Percentiles rank a stretch among this genome's conserved stretches.
These are phyloP conservation scores for Pharus latifolius DNA, from an alignment of 176 grass and related monocot species.

Conservation along the genomic window DNA sequence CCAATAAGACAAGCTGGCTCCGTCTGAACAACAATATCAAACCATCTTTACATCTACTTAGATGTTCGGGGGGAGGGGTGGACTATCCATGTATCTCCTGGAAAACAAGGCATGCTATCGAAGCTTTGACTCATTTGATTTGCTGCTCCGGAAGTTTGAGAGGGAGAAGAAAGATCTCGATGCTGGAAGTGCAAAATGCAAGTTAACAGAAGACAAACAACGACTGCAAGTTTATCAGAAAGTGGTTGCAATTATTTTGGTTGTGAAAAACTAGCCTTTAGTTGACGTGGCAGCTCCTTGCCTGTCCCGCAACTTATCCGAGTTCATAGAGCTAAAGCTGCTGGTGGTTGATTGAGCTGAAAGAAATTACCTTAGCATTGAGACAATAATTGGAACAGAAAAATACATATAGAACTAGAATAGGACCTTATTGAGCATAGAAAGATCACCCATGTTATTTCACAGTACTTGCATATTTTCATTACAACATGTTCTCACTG, in stretches of 20 bases:
- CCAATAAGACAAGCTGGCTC: conserved; percentile 27
- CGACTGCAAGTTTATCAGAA: not conserved
- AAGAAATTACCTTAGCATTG: not conserved
- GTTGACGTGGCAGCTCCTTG: conserved; percentile 42
- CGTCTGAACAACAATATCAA: conserved; percentile 42
- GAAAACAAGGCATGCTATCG: conserved; percentile 43
- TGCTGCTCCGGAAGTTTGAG: conserved; percentile 99
- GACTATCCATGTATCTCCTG: conserved; percentile 14
- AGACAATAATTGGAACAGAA: not conserved
- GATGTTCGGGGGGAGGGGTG: not conserved
- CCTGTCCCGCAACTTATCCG: conserved; percentile 52
- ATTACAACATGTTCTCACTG: not conserved
- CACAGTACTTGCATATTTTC: not conserved
- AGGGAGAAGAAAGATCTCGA: conserved; percentile 97
- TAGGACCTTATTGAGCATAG: not conserved
- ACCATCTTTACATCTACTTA: conserved; percentile 46
- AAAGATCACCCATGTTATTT: not conserved
- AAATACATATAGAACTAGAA: not conserved
- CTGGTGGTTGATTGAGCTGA: conserved; percentile 49
- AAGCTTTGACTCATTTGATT: conserved; percentile 70
- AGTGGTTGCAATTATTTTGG: not conserved
- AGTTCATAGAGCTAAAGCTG: conserved; percentile 41
- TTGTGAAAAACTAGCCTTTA: conserved; percentile 48
- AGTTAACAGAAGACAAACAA: not conserved
- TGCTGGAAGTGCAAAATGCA: conserved; percentile 36